phyloP scores from a whole-genome alignment of 192 early-diverging fungal species.

The Mortierella hygrophila region DNA sequence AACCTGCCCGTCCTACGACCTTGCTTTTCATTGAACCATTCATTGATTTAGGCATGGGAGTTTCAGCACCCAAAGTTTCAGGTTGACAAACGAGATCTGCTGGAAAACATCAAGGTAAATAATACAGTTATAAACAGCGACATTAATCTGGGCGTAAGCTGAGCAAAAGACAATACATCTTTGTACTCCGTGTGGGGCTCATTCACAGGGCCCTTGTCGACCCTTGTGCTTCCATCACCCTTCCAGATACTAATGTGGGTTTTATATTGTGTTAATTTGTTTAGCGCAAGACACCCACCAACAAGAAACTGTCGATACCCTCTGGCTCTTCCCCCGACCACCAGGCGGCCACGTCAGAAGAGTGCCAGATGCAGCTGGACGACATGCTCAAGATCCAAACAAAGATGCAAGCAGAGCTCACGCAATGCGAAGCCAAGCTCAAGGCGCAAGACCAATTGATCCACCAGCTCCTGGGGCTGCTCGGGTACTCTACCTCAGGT shows the following conservation, averaged over 20 bases:
- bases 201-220: background rate
- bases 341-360: conserved; percentile 23
- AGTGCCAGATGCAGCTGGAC: conserved; percentile 58
- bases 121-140: background rate
- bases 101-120: conserved; percentile 68
- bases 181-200: no score
- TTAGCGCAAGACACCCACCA: conserved; percentile 58
- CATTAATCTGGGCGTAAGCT: no score
- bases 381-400: conserved; percentile 56
- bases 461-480: conserved; percentile 54
- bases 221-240: background rate
- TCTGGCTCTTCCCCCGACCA: conserved; percentile 15
- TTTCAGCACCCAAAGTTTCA: conserved; percentile 79
- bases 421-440: conserved; percentile 60
- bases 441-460: conserved; percentile 62
- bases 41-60: conserved; percentile 67
- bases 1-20: background rate
- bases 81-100: conserved; percentile 64
- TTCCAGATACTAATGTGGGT: background rate
- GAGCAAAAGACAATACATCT: no score
- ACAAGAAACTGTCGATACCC: conserved; percentile 30
- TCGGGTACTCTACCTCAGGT: conserved; percentile 58
- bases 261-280: background rate
- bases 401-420: conserved; percentile 60
- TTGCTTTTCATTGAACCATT: background rate